Evolutionary conservation across 176 grass and related monocot genomes (phyloP), one percentile per base, ranked within the genome.

Genomic region (Zizania latifolia): DNA sequence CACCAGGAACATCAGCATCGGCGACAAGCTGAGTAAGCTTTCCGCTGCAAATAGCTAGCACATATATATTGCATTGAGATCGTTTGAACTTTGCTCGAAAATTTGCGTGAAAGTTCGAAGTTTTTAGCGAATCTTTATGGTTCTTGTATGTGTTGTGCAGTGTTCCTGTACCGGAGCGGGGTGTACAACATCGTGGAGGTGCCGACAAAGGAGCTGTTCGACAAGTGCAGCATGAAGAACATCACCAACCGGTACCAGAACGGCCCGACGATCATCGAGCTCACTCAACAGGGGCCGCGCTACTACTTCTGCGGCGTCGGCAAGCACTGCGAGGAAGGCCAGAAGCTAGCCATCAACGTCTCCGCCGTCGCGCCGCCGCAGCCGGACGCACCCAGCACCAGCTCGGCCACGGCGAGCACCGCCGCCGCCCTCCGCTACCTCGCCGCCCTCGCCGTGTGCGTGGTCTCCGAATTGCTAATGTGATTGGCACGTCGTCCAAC

Each of bases 291-390:
- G 0, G 86, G 95, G 0, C 60, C 71, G 34, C 86, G 79, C 43
- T 94, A 86, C 73, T 98, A 86, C 63, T 98, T 92, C 57, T 89
- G 89, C 86, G 82, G 84, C 28, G 83, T 98, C 16, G 95, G 91
- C 24, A 28, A 90, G 75, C 91, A 94, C 89, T 98, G 95, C 58
- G 95, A 98, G 87, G 72, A 53, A 0, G 95, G 95, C 0, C 84
- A 94, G 71, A 92, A 92, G 89, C 58, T 98, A 9, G 70, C 57
- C 62, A 74, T 98, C 76, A 76, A 92, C 56, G 95, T 94, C 64
- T 68, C 57, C 22, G 27, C 64, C 68, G 35, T 79, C 51, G 6
- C 74, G 2, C 74, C 24, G 60, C 62, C 35, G 34, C 63, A 21
- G n/a, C 86, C 43, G 27, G 73, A 77, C 26, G 45, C 15, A 56